phyloP scores from a whole-genome alignment of 148 eudicot genomes.

The Suaeda aralocaspica region DNA sequence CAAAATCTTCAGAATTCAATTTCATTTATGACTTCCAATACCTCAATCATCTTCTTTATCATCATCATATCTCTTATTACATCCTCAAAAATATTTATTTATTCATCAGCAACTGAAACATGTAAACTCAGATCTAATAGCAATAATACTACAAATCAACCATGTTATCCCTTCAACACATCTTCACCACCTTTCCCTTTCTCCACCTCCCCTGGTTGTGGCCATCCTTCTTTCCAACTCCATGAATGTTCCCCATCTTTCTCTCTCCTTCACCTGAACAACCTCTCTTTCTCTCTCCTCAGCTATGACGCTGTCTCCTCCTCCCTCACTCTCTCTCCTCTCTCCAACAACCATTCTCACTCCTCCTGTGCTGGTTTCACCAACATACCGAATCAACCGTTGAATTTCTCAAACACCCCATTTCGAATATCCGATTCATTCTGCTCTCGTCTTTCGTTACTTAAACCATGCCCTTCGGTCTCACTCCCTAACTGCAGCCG shows the following conservation, averaged over 20 bases:
- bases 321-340: constrained; percentile 51
- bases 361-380: constrained; percentile 20
- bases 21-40: constrained; percentile 7
- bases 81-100: no score
- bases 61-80: neutral
- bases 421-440: constrained; percentile 49
- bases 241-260: constrained; percentile 21
- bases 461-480: constrained; percentile 45
- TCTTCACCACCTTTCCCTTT: constrained; percentile 6
- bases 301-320: constrained; percentile 17
- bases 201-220: constrained; percentile 7
- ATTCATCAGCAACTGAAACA: no score
- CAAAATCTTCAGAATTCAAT: constrained; percentile 11
- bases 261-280: constrained; percentile 24
- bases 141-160: neutral
- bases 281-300: constrained; percentile 55
- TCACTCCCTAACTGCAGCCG: constrained; percentile 44
- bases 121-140: no score
- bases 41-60: neutral
- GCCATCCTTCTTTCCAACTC: constrained; percentile 13
- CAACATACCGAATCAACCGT: constrained; percentile 38
- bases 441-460: constrained; percentile 52
- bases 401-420: constrained; percentile 45
- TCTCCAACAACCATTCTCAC: constrained; percentile 16
- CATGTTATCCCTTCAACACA: constrained; percentile 4